A percentile compares a stretch with the other conserved stretches of the same genome.
phyloP scores from a whole-genome alignment of 805 yeast genomes.

The Teunomyces pallodes region DNA sequence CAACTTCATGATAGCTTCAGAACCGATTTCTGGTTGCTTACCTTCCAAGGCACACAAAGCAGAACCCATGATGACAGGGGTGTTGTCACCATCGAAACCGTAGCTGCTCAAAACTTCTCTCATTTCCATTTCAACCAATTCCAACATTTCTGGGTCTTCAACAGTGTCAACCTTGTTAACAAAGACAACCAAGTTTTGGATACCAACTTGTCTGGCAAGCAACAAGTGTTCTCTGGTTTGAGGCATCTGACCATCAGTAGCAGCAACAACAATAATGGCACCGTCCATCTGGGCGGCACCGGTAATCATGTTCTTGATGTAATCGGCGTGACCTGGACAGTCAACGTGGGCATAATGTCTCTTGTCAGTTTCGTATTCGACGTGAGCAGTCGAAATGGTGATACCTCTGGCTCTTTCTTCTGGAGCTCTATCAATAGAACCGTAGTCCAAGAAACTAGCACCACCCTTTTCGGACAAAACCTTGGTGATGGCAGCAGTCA shows the following conservation, averaged over 20 bases:
- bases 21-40: conserved; percentile 87
- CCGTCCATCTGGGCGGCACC: conserved; percentile 99
- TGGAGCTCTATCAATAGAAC: conserved; percentile 94
- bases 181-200: conserved; percentile 92
- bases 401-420: conserved; percentile 99
- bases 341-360: conserved; percentile 98
- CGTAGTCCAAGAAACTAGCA: conserved; percentile 90
- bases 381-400: conserved; percentile 96
- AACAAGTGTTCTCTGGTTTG: conserved; percentile 98
- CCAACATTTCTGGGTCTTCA: conserved; percentile 98
- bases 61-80: conserved; percentile 98
- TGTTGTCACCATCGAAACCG: conserved; percentile 97
- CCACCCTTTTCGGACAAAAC: conserved; percentile 85
- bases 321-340: conserved; percentile 99
- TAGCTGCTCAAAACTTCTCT: conserved; percentile 87
- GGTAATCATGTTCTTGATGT: conserved; percentile 97
- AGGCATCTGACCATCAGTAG: conserved; percentile 99
- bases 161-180: conserved; percentile 98
- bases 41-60: conserved; percentile 95
- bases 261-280: conserved; percentile 98
- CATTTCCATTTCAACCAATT: conserved; percentile 99
- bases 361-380: conserved; percentile 91
- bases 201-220: conserved; percentile 99
- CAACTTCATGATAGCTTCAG: conserved; percentile 74
- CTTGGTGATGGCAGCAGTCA: conserved; percentile 98